Conservation (phyloP, 2,329 filamentous ascomycete species). For the Xylaria sp. region DNA sequence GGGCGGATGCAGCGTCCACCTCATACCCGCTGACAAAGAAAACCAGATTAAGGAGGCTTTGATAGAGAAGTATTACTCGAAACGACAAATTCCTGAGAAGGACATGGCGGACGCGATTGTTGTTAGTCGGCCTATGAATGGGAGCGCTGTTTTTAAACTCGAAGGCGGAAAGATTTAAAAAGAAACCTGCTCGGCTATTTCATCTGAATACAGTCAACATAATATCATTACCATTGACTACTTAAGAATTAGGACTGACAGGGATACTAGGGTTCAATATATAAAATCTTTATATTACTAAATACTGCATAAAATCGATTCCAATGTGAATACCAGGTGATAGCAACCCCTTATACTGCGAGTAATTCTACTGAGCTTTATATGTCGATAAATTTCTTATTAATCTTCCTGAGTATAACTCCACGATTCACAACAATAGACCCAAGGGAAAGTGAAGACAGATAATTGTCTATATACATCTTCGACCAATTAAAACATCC, state of each 20-base stretch:
- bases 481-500: constrained; percentile 3
- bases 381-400: background rate
- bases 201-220: background rate
- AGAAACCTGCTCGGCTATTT: background rate
- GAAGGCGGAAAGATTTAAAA: constrained; percentile 48
- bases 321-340: background rate
- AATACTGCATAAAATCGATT: background rate
- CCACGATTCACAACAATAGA: background rate
- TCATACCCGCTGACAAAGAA: constrained; percentile 86
- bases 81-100: constrained; percentile 72
- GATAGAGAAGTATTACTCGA: constrained; percentile 83
- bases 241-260: background rate
- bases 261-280: background rate
- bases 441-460: background rate
- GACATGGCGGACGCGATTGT: constrained; percentile 84
- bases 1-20: constrained; percentile 95
- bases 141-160: constrained; percentile 65
- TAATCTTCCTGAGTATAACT: background rate
- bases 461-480: constrained; percentile 13
- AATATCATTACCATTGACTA: background rate
- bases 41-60: constrained; percentile 80
- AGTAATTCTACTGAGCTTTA: background rate
- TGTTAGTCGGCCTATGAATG: constrained; percentile 86
- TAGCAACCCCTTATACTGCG: background rate
- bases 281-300: background rate